Percentiles rank a stretch among this genome's conserved stretches.
These are phyloP conservation scores for Tilletia horrida DNA, from an alignment of 1,284 basidiomycete genomes.

Conservation along the genomic window DNA sequence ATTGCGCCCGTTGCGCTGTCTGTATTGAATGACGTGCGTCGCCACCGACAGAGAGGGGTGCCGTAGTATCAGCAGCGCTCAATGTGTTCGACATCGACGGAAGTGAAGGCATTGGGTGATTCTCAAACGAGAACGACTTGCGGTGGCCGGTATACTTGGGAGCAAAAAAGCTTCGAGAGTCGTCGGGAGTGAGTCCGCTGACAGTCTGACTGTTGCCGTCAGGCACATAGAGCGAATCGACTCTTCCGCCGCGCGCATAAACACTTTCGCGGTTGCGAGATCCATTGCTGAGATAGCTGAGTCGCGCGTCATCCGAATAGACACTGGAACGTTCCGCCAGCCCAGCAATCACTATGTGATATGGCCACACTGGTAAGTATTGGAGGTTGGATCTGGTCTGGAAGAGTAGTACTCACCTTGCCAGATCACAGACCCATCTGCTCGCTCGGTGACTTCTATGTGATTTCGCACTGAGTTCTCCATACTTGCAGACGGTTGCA, in stretches of 20 bases:
- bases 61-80: background rate
- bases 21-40: background rate
- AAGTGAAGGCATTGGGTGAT: conserved; percentile 17
- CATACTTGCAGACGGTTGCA: background rate
- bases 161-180: conserved; percentile 37
- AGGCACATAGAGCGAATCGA: conserved; percentile 5
- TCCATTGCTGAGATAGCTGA: conserved; percentile 1
- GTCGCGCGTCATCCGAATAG: conserved; percentile 31
- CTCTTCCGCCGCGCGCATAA: background rate
- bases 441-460: conserved; percentile 48
- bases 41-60: background rate
- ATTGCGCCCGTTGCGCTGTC: background rate
- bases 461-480: conserved; percentile 24
- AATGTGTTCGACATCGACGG: conserved; percentile 21
- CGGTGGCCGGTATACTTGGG: conserved; percentile 22
- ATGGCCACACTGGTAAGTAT: background rate
- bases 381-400: background rate
- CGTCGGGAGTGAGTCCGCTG: conserved; percentile 34
- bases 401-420: conserved; percentile 21
- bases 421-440: conserved; percentile 47
- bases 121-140: conserved; percentile 30
- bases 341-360: conserved; percentile 36
- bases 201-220: conserved; percentile 22
- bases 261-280: conserved; percentile 2
- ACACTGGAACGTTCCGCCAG: conserved; percentile 37